Evolutionary conservation across 2,329 filamentous ascomycete species (phyloP).

Genomic region (Sphaerulina populicola): DNA sequence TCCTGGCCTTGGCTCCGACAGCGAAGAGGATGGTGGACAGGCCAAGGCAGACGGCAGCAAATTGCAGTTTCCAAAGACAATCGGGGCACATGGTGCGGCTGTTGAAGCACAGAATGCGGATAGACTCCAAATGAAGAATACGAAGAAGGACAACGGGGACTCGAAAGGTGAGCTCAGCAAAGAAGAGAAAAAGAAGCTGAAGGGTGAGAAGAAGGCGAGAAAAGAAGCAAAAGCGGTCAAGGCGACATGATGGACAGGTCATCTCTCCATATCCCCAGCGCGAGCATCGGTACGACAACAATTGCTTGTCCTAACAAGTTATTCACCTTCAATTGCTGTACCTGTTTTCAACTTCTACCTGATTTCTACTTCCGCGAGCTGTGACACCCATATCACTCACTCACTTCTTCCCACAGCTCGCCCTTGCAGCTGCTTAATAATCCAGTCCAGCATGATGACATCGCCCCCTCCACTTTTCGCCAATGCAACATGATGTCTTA

Average conservation of each 20-base stretch:
- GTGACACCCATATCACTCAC: too few relatives aligned
- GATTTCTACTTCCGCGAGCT: too few relatives aligned
- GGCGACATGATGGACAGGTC: not conserved
- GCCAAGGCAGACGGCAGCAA: constrained; percentile 9
- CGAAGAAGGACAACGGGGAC: constrained; percentile 30
- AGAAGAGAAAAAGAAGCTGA: constrained; percentile 32
- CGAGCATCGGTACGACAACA: too few relatives aligned
- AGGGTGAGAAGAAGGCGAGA: constrained; percentile 32
- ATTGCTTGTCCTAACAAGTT: too few relatives aligned
- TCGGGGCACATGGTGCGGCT: constrained; percentile 30
- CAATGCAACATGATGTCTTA: not conserved
- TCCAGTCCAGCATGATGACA: not conserved
- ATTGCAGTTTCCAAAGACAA: constrained; percentile 24
- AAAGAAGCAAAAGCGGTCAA: constrained; percentile 20
- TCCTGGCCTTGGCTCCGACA: constrained; percentile 36
- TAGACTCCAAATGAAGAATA: constrained; percentile 25
- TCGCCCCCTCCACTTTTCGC: not conserved
- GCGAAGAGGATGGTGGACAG: constrained; percentile 35
- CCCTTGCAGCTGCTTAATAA: not conserved
- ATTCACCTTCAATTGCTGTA: too few relatives aligned
- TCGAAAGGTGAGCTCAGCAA: constrained; percentile 19
- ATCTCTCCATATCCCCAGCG: too few relatives aligned
- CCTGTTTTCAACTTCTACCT: too few relatives aligned
- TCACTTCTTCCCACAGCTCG: too few relatives aligned
- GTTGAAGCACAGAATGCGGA: constrained; percentile 38